A percentile compares a stretch with the other conserved stretches of the same genome.
Conservation (phyloP, 495 filamentous ascomycete genomes). For the Penicillium paxilli region DNA sequence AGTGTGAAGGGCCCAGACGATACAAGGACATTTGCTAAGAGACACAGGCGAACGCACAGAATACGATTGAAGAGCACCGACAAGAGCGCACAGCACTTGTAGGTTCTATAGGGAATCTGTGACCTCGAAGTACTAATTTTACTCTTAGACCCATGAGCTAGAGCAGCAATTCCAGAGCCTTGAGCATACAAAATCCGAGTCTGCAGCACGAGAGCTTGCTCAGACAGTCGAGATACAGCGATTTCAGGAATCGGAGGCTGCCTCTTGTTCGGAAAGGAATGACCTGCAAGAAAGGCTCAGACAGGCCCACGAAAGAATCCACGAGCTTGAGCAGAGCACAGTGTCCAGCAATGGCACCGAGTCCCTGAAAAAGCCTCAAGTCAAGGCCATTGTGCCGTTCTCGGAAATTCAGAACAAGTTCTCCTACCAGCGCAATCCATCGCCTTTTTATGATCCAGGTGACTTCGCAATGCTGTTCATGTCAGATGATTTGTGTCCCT, state of each 20-base stretch:
- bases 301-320: slow-evolving; percentile 20
- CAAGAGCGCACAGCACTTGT: slow-evolving; percentile 15
- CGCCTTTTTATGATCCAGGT: slow-evolving; percentile 20
- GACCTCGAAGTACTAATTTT: background rate
- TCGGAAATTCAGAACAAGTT: slow-evolving; percentile 6
- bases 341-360: background rate
- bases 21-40: slow-evolving; percentile 15
- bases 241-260: slow-evolving; percentile 21
- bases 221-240: slow-evolving; percentile 23
- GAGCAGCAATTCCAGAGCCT: slow-evolving; percentile 23
- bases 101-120: background rate
- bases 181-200: slow-evolving; percentile 13
- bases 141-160: slow-evolving; percentile 20
- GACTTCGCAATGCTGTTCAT: slow-evolving; percentile 37
- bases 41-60: background rate
- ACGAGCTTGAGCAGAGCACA: slow-evolving; percentile 18
- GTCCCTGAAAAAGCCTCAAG: background rate
- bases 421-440: background rate
- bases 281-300: slow-evolving; percentile 22
- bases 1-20: background rate
- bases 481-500: slow-evolving; percentile 15
- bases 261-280: slow-evolving; percentile 14
- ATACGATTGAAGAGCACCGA: slow-evolving; percentile 2
- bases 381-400: slow-evolving; percentile 12
- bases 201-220: slow-evolving; percentile 10